Percentiles rank a stretch among this genome's conserved stretches.
phyloP scores from a whole-genome alignment of 228 moss, liverwort and hornwort genomes.

The Sphagnum magellanicum region DNA sequence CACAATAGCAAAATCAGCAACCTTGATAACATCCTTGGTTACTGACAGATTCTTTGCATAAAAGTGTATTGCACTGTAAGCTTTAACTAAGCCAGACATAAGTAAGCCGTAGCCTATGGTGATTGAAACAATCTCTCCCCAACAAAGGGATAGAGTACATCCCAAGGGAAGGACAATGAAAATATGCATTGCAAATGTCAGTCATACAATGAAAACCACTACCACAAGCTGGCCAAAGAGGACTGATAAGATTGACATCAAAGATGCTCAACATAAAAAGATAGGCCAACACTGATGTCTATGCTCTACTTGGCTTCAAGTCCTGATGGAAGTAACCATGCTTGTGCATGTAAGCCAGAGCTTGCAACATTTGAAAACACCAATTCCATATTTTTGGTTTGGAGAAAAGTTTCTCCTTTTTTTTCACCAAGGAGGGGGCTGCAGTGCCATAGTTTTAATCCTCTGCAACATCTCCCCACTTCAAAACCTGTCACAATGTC shows the following conservation, averaged over 20 bases:
- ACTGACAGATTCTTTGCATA: slow-evolving; percentile 33
- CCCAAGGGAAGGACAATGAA: too few species aligned
- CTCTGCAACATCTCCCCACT: slow-evolving; percentile 42
- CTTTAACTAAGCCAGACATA: not conserved
- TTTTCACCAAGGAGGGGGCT: slow-evolving; percentile 73
- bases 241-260: too few species aligned
- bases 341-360: slow-evolving; percentile 71
- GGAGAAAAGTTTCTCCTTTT: slow-evolving; percentile 58
- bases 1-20: slow-evolving; percentile 30
- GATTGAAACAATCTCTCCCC: too few species aligned
- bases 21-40: slow-evolving; percentile 32
- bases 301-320: slow-evolving; percentile 62
- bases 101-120: not conserved
- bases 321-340: slow-evolving; percentile 81
- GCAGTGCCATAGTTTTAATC: slow-evolving; percentile 63
- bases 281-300: too few species aligned
- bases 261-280: too few species aligned
- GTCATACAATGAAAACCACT: too few species aligned
- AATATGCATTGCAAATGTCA: too few species aligned
- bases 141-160: too few species aligned
- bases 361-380: slow-evolving; percentile 71
- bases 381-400: slow-evolving; percentile 62
- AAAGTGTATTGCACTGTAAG: not conserved
- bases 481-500: too few species aligned
- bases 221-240: too few species aligned